Evolutionary conservation across 805 yeast genomes (phyloP), one percentile per base, ranked within the genome.

Genomic region (Candida xiaguanensis): DNA sequence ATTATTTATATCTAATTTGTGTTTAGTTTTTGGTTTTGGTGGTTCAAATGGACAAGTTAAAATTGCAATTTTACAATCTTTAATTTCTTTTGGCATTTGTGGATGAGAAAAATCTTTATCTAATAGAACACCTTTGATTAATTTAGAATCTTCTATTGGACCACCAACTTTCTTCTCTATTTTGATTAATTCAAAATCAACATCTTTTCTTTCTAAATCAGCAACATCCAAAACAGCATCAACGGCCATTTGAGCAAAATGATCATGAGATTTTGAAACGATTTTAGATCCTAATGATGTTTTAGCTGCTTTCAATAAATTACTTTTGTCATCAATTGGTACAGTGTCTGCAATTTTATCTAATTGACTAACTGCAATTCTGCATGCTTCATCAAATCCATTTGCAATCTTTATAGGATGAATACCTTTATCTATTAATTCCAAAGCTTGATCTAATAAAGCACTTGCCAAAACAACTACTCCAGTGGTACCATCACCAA

Each of bases 11-110:
- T 91, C 96, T 53, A 91, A 74, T 74, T 91, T 91, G 70, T 91
- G 99, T 68, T 93, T 93, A 17, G 99, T 93, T 71, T 93, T 93
- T 51, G 99, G 99, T 69, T 93, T 93, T 54, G 99, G 99, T 29
- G 99, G 99, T 72, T 93, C 99, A 59, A 93, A 93, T 52, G 99
- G 98, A 70, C 98, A 91, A 2, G 99, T 93, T 58, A 93, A 74
- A 49, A 93, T 91, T 35, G 98, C 98, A 45, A 93, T 75, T 60
- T 86, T 88, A 48, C 88, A 95, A 61, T 89, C 84, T 37, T 63
- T 58, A 33, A 91, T 75, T 39, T 63, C 61, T 57, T 87, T 87
- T 37, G 96, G 93, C 99, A 93, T 93, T 66, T 93, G 99, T 3
- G 98, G 96, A 63, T 93, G 99, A 1, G 96, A 88, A 64, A 90